Percentiles rank a stretch among this genome's conserved stretches.
Conservation (phyloP, 371 early-diverging fungal species). For the Chytridium lagenaria region DNA sequence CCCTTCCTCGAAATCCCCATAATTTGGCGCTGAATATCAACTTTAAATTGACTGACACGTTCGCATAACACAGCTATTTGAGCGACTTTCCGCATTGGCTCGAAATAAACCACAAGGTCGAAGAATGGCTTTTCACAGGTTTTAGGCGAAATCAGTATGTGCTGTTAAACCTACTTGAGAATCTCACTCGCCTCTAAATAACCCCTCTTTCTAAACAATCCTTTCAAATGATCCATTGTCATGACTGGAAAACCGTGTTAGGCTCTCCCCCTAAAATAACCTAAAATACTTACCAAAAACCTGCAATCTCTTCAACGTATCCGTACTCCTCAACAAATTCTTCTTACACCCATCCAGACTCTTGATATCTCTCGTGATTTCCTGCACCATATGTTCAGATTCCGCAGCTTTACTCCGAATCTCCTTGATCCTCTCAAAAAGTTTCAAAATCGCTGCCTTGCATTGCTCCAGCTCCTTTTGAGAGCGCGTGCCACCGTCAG, state of each 20-base stretch:
- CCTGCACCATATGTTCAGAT: constrained; percentile 88
- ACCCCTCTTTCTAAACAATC: constrained; percentile 68
- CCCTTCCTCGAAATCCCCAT: constrained; percentile 70
- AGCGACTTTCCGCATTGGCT: constrained; percentile 72
- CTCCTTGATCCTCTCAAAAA: constrained; percentile 78
- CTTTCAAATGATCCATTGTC: constrained; percentile 79
- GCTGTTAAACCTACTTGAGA: constrained; percentile 62
- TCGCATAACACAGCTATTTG: constrained; percentile 76
- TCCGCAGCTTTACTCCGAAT: constrained; percentile 85
- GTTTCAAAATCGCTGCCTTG: constrained; percentile 74
- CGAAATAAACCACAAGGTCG: constrained; percentile 80
- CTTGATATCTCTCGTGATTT: constrained; percentile 95
- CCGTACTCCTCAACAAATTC: constrained; percentile 82
- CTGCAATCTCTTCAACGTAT: constrained; percentile 82
- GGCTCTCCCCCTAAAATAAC: not conserved
- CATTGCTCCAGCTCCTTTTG: constrained; percentile 70
- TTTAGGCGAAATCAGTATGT: not conserved
- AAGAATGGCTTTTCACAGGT: constrained; percentile 76
- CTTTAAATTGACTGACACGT: constrained; percentile 67
- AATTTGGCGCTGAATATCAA: constrained; percentile 72
- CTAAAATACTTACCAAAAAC: constrained; percentile 70
- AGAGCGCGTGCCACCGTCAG: constrained; percentile 55
- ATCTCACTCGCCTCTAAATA: constrained; percentile 81
- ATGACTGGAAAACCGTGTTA: constrained; percentile 56
- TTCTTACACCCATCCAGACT: constrained; percentile 91